Percentiles rank a stretch among this genome's conserved stretches.
phyloP scores from a whole-genome alignment of 1,139 yeast genomes.

The Saccharomyces hybrid region DNA sequence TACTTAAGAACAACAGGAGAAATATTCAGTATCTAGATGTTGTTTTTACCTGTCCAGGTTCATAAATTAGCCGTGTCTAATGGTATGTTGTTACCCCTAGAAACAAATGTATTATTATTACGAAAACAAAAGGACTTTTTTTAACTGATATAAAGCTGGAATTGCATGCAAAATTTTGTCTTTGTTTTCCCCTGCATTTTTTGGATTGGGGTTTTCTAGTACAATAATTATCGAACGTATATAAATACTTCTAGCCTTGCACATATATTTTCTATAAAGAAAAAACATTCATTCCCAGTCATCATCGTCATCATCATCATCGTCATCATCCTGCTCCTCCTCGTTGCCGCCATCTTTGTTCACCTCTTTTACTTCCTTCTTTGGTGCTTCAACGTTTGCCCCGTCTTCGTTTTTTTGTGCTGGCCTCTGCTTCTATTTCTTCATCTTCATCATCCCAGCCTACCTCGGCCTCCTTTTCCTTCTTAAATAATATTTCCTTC shows the following conservation, averaged over 20 bases:
- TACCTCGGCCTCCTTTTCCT: constrained; percentile 13
- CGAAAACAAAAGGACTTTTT: neutral
- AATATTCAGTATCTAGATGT: neutral
- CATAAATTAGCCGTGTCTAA: too few relatives aligned
- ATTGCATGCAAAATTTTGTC: neutral
- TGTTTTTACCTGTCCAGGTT: neutral
- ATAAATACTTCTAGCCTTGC: neutral
- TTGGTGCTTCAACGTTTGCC: neutral
- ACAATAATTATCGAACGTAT: neutral
- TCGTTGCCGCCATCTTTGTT: neutral
- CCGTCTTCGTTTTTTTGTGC: neutral
- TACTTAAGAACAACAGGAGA: neutral
- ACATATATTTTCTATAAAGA: neutral
- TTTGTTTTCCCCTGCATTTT: neutral
- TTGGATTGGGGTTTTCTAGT: neutral
- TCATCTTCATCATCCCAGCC: constrained; percentile 31
- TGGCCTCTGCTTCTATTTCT: constrained; percentile 12
- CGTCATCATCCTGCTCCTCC: constrained; percentile 13
- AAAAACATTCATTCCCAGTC: constrained; percentile 45
- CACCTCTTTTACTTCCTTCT: neutral
- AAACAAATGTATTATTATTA: neutral
- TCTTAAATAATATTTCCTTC: constrained; percentile 43
- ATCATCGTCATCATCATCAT: constrained; percentile 41
- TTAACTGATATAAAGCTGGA: neutral
- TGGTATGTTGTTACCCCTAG: neutral